phyloP scores from a whole-genome alignment of 2,329 filamentous ascomycete species.

The Hypoxylon sp. region DNA sequence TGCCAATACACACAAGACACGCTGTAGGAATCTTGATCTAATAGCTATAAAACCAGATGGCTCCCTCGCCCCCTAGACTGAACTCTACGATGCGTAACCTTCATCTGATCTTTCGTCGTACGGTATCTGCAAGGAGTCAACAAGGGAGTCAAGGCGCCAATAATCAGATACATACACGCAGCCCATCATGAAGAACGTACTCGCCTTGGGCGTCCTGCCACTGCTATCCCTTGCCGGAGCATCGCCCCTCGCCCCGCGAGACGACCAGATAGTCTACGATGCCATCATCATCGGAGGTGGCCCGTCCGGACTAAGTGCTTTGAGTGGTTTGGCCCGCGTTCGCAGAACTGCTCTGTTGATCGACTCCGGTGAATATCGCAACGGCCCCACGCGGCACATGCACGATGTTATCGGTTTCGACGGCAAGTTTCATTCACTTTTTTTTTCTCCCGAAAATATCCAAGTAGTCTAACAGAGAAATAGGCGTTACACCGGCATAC shows the following conservation, averaged over 20 bases:
- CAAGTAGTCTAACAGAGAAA: not conserved
- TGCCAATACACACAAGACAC: not conserved
- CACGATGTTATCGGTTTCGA: constrained; percentile 72
- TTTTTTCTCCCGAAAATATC: not conserved
- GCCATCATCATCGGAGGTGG: constrained; percentile 69
- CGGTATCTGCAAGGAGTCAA: constrained; percentile 6
- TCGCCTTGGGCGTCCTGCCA: constrained; percentile 29
- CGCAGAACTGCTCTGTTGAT: constrained; percentile 66
- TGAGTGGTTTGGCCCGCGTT: constrained; percentile 70
- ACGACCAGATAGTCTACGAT: constrained; percentile 56
- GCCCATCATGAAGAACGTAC: constrained; percentile 35
- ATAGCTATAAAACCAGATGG: constrained; percentile 24
- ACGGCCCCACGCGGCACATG: constrained; percentile 66
- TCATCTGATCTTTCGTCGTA: not conserved
- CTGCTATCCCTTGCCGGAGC: constrained; percentile 35
- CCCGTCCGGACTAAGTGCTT: constrained; percentile 64
- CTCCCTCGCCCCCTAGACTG: constrained; percentile 1
- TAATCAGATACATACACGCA: constrained; percentile 5
- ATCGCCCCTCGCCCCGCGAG: constrained; percentile 17
- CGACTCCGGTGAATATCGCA: constrained; percentile 70
- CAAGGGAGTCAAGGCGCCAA: constrained; percentile 21
- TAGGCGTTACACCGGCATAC: constrained; percentile 65
- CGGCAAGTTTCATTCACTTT: constrained; percentile 54
- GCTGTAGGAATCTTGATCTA: not conserved
- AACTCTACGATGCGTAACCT: not conserved